Conservation (phyloP, 495 filamentous ascomycete genomes). For the Pseudotulostoma volvatum region DNA sequence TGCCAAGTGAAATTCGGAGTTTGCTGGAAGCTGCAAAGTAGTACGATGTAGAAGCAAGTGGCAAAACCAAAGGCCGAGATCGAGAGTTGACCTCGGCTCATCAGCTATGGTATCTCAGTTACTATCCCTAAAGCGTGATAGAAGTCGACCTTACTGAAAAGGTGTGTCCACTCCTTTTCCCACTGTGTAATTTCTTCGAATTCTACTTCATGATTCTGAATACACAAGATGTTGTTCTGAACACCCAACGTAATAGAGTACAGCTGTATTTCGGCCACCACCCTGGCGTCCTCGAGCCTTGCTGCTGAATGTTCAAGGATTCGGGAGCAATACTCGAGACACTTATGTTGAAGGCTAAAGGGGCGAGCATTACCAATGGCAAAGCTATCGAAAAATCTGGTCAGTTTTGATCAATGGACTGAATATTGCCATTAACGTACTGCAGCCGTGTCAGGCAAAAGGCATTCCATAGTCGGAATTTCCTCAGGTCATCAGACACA, state of each 20-base stretch:
- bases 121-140: conserved; percentile 1
- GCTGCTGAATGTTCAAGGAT: conserved; percentile 21
- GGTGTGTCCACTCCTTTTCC: conserved; percentile 26
- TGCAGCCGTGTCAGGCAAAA: conserved; percentile 25
- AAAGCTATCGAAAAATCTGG: conserved; percentile 10
- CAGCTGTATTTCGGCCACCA: conserved; percentile 24
- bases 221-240: conserved; percentile 11
- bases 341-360: conserved; percentile 18
- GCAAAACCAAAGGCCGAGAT: conserved; percentile 25
- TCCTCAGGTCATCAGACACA: conserved; percentile 16
- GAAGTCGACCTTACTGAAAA: conserved; percentile 13
- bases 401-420: neutral
- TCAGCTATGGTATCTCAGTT: conserved; percentile 9
- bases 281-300: conserved; percentile 19
- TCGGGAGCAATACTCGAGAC: conserved; percentile 20
- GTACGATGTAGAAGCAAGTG: conserved; percentile 25
- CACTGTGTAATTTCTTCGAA: conserved; percentile 26
- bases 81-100: conserved; percentile 18
- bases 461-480: conserved; percentile 26
- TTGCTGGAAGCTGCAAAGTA: conserved; percentile 13
- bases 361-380: conserved; percentile 23
- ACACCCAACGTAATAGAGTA: conserved; percentile 18
- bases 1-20: conserved; percentile 14
- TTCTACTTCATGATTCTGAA: conserved; percentile 5
- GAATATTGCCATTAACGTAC: conserved; percentile 10